Conservation (phyloP, 176 grass and related monocot genomes). For the Phyllostachys edulis region DNA sequence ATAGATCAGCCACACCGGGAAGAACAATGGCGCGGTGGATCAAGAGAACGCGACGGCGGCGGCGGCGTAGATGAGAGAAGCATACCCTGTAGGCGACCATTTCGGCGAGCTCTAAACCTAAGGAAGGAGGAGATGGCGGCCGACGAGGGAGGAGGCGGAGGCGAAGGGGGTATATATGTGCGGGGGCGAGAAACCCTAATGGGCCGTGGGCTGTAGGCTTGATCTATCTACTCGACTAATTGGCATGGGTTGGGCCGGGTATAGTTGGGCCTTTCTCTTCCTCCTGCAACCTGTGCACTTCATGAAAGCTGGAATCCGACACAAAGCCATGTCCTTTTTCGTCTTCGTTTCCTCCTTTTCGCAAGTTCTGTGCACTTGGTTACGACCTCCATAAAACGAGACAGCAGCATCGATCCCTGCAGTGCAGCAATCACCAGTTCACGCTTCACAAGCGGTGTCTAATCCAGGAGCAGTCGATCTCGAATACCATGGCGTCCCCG, state of each 20-base stretch:
- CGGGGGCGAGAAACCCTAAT: constrained; percentile 37
- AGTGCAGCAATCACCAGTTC: too few relatives aligned
- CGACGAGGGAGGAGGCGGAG: background rate
- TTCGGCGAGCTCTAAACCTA: constrained; percentile 39
- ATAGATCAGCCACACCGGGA: background rate
- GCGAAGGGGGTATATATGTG: constrained; percentile 14
- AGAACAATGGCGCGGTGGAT: background rate
- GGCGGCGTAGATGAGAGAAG: background rate
- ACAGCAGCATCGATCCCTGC: too few relatives aligned
- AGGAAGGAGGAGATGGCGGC: constrained; percentile 33
- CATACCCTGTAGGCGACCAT: constrained; percentile 89
- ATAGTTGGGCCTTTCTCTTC: background rate
- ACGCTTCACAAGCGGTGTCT: too few relatives aligned
- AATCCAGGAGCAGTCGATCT: too few relatives aligned
- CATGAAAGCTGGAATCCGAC: too few relatives aligned
- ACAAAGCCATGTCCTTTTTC: too few relatives aligned
- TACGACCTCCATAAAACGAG: too few relatives aligned
- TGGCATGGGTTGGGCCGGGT: background rate
- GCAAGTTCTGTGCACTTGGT: too few relatives aligned
- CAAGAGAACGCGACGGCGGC: background rate
- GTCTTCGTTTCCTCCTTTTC: too few relatives aligned
- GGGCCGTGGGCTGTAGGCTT: background rate
- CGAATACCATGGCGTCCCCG: too few relatives aligned
- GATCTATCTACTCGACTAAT: too few relatives aligned
- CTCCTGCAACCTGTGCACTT: too few relatives aligned